These are phyloP conservation scores for Syzygium aromaticum DNA, from an alignment of 345 rosid species.

Conservation along the genomic window DNA sequence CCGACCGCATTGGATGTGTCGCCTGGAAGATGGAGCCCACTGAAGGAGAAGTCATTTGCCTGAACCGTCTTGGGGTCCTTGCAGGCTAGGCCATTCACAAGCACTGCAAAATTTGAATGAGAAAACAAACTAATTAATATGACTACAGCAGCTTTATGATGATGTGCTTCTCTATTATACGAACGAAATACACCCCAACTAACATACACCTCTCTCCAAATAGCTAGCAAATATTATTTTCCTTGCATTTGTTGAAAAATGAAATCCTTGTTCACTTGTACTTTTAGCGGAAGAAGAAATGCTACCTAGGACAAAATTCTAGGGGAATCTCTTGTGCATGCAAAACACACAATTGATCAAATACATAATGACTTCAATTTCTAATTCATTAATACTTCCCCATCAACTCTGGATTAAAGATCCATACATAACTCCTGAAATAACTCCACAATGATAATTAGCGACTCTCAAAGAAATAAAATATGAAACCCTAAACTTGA, in stretches of 20 bases:
- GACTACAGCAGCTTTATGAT: neutral
- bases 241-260: neutral
- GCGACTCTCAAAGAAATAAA: neutral
- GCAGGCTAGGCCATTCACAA: neutral
- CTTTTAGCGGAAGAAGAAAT: too few species aligned
- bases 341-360: too few species aligned
- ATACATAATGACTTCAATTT: neutral
- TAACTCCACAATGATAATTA: neutral
- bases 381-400: neutral
- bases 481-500: neutral
- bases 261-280: neutral
- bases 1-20: neutral
- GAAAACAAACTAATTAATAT: neutral
- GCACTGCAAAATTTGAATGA: neutral
- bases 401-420: neutral
- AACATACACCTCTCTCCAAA: accelerated
- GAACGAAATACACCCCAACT: neutral
- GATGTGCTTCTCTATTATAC: neutral
- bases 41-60: neutral
- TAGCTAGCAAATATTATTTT: neutral
- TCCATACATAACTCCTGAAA: neutral
- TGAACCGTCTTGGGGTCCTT: neutral
- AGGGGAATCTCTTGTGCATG: too few species aligned
- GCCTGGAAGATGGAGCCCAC: neutral
- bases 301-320: too few species aligned